These are phyloP conservation scores for Geranium rotundifolium DNA, from an alignment of 345 rosid genomes.

Conservation along the genomic window DNA sequence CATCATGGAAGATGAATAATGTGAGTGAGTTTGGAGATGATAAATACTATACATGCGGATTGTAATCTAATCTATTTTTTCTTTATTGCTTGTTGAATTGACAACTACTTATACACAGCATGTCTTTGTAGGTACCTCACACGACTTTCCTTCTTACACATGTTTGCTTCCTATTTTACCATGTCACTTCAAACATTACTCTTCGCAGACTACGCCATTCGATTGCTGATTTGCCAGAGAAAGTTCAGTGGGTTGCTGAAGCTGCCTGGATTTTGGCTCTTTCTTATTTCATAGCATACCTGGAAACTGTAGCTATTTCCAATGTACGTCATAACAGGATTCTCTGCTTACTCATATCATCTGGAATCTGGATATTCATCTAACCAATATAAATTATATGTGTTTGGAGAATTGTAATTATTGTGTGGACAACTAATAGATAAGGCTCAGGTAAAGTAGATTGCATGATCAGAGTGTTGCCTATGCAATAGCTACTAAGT, in stretches of 20 bases:
- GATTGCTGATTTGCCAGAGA: slow-evolving; percentile 53
- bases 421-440: neutral
- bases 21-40: slow-evolving; percentile 50
- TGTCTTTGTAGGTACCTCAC: slow-evolving; percentile 75
- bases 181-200: slow-evolving; percentile 80
- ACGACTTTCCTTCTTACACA: slow-evolving; percentile 89
- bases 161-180: slow-evolving; percentile 92
- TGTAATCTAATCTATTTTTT: neutral
- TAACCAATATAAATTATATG: no score
- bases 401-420: no score
- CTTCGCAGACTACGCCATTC: slow-evolving; percentile 71
- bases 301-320: slow-evolving; percentile 87
- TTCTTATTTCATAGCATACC: slow-evolving; percentile 88
- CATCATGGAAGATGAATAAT: slow-evolving; percentile 97
- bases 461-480: no score
- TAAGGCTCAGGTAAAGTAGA: no score
- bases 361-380: no score
- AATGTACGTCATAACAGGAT: slow-evolving; percentile 45
- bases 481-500: no score
- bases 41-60: neutral
- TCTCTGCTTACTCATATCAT: neutral
- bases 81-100: neutral
- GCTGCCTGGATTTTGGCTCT: slow-evolving; percentile 86
- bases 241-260: slow-evolving; percentile 53
- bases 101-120: slow-evolving; percentile 5